Base-by-base conservation (phyloP, 2,329 filamentous ascomycete species). In the Apiospora malaysiana region DNA sequence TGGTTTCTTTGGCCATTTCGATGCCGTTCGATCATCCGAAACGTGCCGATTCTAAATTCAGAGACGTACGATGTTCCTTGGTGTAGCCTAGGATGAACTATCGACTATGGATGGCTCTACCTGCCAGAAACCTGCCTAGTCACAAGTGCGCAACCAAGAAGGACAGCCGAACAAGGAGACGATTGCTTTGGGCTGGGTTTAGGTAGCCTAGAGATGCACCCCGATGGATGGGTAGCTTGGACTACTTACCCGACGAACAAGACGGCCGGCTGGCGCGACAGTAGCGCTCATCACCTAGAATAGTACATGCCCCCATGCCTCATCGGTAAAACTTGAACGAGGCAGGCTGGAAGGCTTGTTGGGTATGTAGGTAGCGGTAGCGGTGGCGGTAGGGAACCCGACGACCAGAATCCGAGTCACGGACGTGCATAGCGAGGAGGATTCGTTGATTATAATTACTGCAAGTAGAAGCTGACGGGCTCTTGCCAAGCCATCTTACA, bases 11-110 rank as follows among this genome's bases (percentile, higher is more conserved):
- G 18, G 7, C 51, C 51, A 37, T 37, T 27, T 27, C 25, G n/a
- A n/a, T n/a, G n/a, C n/a, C n/a, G n/a, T n/a, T n/a, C n/a, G 51
- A 59, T 59, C 25, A 59, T 59, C 51, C 51, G 51, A 59, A 59
- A 59, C 51, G 51, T 37, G 51, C 51, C 25, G 27, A 10, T 37
- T 27, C 51, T 59, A 59, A 37, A 37, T 37, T 37, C 51, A 59
- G 51, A 37, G 25, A 56, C 51, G 49, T 32, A 56, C 25, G 25
- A 51, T 51, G 23, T 51, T 27, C 10, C 40, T 42, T 42, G 40
- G 40, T 42, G 40, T 42, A 10, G 49, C 14, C 27, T 56, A 25
- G 14, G 25, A 37, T 59, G 51, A 27, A 21, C 42, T 45, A 45
- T 45, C 12, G 12, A 47, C 18, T 21, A 47, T 47, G 21, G 45